Conservation (phyloP, 257 asterid species). For the Solanum commersonii region DNA sequence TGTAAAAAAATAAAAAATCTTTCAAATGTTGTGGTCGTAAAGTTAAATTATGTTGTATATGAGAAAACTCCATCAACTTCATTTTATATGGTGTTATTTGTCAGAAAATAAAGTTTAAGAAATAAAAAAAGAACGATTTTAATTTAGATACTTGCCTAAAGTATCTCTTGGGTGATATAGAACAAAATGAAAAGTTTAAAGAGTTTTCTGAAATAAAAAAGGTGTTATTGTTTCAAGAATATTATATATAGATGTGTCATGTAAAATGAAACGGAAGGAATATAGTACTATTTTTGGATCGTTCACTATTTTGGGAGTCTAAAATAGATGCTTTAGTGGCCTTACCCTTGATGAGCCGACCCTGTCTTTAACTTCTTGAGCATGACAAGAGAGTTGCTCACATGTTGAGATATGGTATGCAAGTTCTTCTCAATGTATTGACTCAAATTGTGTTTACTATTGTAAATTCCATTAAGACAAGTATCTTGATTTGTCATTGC, state of each 20-base stretch:
- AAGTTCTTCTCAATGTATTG: conserved; percentile 38
- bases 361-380: conserved; percentile 42
- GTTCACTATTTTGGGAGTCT: not conserved
- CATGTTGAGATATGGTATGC: conserved; percentile 44
- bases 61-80: not conserved
- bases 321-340: not conserved
- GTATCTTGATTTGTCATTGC: conserved; percentile 91
- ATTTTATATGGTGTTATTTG: not conserved
- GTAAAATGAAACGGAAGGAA: not conserved
- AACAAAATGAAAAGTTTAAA: not conserved
- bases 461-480: conserved; percentile 76
- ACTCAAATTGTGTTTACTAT: conserved; percentile 38
- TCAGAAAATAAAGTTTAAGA: not conserved
- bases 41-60: not conserved
- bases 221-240: not conserved
- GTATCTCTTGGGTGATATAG: not conserved
- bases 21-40: not conserved
- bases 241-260: no score
- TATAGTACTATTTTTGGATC: not conserved
- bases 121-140: not conserved
- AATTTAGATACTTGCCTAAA: not conserved
- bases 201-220: not conserved
- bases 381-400: conserved; percentile 75
- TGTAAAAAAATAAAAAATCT: rapidly evolving
- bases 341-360: not conserved